A percentile compares a stretch with the other conserved stretches of the same genome.
These are phyloP conservation scores for Takakia lepidozioides DNA, from an alignment of 225 moss, liverwort and hornwort genomes.

Conservation along the genomic window DNA sequence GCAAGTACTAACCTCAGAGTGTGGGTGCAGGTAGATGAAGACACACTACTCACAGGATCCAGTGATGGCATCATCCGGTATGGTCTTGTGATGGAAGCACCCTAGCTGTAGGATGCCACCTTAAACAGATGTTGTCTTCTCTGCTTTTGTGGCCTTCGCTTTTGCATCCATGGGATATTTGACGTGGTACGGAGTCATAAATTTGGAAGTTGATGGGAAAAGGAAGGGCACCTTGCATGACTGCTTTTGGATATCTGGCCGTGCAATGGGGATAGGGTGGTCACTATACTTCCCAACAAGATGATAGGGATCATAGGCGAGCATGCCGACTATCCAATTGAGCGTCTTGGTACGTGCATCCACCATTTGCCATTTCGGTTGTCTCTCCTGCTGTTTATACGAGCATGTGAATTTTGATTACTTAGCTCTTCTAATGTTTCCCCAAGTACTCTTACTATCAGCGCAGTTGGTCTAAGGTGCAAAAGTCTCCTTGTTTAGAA, in stretches of 20 bases:
- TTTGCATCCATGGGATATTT: too few relatives aligned
- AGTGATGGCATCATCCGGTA: slow-evolving; percentile 89
- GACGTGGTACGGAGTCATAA: too few relatives aligned
- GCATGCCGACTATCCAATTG: slow-evolving; percentile 88
- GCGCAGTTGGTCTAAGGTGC: too few relatives aligned
- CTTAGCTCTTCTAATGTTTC: too few relatives aligned
- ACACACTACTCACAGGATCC: slow-evolving; percentile 79
- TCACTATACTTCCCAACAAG: slow-evolving; percentile 82
- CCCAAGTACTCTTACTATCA: too few relatives aligned
- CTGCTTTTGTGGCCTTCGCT: too few relatives aligned
- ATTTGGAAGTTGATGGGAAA: too few relatives aligned
- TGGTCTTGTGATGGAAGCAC: not conserved
- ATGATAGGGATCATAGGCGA: slow-evolving; percentile 96
- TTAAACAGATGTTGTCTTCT: not conserved
- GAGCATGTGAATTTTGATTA: not conserved
- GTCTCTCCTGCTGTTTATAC: not conserved
- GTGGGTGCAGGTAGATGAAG: slow-evolving; percentile 62
- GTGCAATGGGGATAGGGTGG: too few relatives aligned
- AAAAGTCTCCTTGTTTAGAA: too few relatives aligned
- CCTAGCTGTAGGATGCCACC: not conserved
- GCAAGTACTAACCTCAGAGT: not conserved
- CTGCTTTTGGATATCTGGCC: too few relatives aligned
- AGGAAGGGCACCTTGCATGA: too few relatives aligned
- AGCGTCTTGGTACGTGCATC: slow-evolving; percentile 69
- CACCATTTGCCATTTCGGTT: not conserved